Conservation (phyloP, 129 eudicot species). For the Helianthus tuberosus region DNA sequence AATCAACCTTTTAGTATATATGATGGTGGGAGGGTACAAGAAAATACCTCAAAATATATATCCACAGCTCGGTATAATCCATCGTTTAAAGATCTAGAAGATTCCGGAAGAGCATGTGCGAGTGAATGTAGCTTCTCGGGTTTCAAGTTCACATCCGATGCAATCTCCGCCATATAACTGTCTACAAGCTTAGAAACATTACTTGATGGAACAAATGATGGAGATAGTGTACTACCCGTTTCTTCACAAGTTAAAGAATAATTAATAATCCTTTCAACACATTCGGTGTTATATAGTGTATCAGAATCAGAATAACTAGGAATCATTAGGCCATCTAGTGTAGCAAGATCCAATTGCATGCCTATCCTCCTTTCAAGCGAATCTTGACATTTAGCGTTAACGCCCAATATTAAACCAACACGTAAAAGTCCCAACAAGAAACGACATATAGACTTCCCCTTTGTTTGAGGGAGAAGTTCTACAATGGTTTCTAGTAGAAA, state of each 20-base stretch:
- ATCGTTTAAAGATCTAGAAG: constrained; percentile 79
- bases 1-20: not conserved
- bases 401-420: constrained; percentile 66
- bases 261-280: constrained; percentile 64
- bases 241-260: constrained; percentile 55
- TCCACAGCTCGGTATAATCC: constrained; percentile 88
- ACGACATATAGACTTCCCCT: constrained; percentile 69
- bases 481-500: constrained; percentile 58
- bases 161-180: constrained; percentile 79
- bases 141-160: constrained; percentile 83
- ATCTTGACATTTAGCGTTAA: constrained; percentile 52
- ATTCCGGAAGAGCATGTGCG: constrained; percentile 72
- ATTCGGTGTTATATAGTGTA: constrained; percentile 63
- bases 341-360: constrained; percentile 70
- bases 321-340: constrained; percentile 71
- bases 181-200: constrained; percentile 77
- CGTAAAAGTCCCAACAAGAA: constrained; percentile 80
- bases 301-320: constrained; percentile 79
- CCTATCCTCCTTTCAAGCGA: constrained; percentile 79
- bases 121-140: constrained; percentile 64
- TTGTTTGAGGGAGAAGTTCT: constrained; percentile 67
- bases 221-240: constrained; percentile 33
- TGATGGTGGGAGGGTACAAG: constrained; percentile 12
- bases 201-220: constrained; percentile 50
- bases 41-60: constrained; percentile 75